Base-by-base conservation (phyloP, 2,329 filamentous ascomycete species). In the Alternaria arborescens region DNA sequence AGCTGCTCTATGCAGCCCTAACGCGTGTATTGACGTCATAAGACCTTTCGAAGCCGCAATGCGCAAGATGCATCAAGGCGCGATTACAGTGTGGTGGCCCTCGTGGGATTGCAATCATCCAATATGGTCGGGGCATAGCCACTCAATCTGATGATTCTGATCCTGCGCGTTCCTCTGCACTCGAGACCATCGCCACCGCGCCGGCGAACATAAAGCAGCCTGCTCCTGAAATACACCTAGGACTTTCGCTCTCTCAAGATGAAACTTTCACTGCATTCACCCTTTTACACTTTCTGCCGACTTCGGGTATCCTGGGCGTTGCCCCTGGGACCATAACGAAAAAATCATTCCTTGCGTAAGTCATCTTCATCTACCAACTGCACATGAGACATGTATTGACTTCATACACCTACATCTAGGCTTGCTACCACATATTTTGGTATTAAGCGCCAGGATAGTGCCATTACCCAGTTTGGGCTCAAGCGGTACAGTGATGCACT, bases 401-500 rank as follows among this genome's bases (percentile, higher is more conserved):
- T 30, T 11, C 28, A 12, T 30, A 30, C 10, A 30, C 28, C 28
- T 30, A 11, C 28, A 30, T 30, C 4, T 30, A 30, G 28, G 28
- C 43, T 56, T 11, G 22, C 32, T 24, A 40, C 32, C n/a, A 41
- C 20, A 3, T 56, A 41, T 28, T 56, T 50, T 22, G 53, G 53
- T 14, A 47, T 56, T 24, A 56, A 56, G 26, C 53, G 40, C 20
- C 43, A 50, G 34, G 44, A 48, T n/a, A 46, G 8, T 30, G 44
- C 44, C 18, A 32, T 47, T 16, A 47, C 44, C 26, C 44, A 32
- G 7, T 30, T 38, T 30, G 43, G 53, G 10, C 38, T 56, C 36
- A 40, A 30, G 26, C 38, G 43, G 24, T 56, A 56, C 43, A 47
- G 53, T 22, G 22, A 32, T 28, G 53, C 53, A 20, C 53, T 56